phyloP scores from a whole-genome alignment of 2,329 filamentous ascomycete genomes.

The Thelonectria rubi region DNA sequence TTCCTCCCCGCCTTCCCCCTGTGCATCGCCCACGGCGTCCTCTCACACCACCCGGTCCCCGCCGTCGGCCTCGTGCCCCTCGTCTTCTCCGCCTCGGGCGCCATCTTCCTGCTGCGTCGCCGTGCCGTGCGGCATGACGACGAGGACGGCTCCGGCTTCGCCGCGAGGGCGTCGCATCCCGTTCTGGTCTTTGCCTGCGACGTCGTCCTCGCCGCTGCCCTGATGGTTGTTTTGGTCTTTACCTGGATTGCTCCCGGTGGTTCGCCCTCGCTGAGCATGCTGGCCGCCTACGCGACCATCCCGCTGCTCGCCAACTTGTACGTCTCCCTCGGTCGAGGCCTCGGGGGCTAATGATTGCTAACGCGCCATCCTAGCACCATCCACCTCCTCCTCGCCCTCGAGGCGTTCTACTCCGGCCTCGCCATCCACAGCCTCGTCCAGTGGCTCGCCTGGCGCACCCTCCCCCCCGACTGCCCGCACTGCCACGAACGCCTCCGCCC shows the following conservation, averaged over 20 bases:
- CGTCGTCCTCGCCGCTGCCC: slow-evolving; percentile 46
- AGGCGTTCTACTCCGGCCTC: slow-evolving; percentile 52
- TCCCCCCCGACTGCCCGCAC: slow-evolving; percentile 53
- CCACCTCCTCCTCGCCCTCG: slow-evolving; percentile 50
- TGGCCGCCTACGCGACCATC: slow-evolving; percentile 54
- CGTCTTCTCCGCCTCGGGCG: slow-evolving; percentile 46
- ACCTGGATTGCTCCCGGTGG: slow-evolving; percentile 48
- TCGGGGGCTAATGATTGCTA: neutral
- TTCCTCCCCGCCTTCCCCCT: slow-evolving; percentile 53
- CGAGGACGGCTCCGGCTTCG: slow-evolving; percentile 4
- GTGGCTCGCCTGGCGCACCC: slow-evolving; percentile 51
- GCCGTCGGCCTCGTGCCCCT: slow-evolving; percentile 53
- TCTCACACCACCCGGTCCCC: slow-evolving; percentile 47
- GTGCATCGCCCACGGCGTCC: slow-evolving; percentile 50
- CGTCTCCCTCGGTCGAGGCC: slow-evolving; percentile 18
- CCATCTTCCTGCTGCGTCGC: slow-evolving; percentile 38
- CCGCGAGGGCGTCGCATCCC: slow-evolving; percentile 35
- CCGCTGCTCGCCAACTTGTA: slow-evolving; percentile 54
- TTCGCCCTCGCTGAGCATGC: slow-evolving; percentile 49
- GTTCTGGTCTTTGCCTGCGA: slow-evolving; percentile 52
- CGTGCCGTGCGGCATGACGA: slow-evolving; percentile 5
- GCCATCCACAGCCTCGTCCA: slow-evolving; percentile 51
- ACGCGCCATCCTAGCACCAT: slow-evolving; percentile 43
- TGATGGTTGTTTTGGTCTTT: slow-evolving; percentile 53
- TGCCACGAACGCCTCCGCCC: slow-evolving; percentile 52